phyloP scores from a whole-genome alignment of 2,329 filamentous ascomycete species.

The Calonectria honghensis region DNA sequence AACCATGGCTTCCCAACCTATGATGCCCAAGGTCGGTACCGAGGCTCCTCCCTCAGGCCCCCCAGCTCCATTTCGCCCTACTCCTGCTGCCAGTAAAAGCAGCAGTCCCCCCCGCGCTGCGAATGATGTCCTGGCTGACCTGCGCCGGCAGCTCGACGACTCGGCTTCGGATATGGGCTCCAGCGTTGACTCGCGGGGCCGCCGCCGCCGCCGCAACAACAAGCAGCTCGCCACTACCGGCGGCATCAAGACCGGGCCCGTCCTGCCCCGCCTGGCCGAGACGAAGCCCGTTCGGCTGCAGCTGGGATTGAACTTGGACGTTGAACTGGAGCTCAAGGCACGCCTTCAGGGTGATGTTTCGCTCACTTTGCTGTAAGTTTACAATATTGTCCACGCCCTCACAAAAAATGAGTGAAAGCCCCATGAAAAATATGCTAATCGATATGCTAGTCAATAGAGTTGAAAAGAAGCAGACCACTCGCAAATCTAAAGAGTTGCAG shows the following conservation, averaged over 20 bases:
- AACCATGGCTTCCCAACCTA: conserved; percentile 45
- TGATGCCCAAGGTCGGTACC: conserved; percentile 48
- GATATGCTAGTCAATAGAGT: conserved; percentile 45
- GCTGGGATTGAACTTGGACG: conserved; percentile 47
- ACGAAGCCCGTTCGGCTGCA: conserved; percentile 48
- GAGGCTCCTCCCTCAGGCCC: conserved; percentile 27
- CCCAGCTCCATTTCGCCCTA: conserved; percentile 30
- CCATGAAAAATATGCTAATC: background rate
- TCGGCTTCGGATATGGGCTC: conserved; percentile 47
- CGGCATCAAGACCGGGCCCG: conserved; percentile 46
- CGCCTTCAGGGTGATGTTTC: conserved; percentile 48
- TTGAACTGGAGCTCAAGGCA: conserved; percentile 47
- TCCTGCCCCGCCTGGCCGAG: conserved; percentile 45
- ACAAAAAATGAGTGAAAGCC: background rate
- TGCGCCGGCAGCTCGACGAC: conserved; percentile 48
- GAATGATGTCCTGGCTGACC: conserved; percentile 46
- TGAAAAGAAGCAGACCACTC: conserved; percentile 45
- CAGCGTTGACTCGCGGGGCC: conserved; percentile 47
- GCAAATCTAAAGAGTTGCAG: conserved; percentile 43
- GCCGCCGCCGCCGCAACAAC: conserved; percentile 48
- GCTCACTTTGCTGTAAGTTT: conserved; percentile 47
- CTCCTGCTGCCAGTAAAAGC: conserved; percentile 30
- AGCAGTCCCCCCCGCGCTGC: conserved; percentile 41
- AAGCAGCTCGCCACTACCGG: conserved; percentile 46
- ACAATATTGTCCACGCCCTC: background rate